Base-by-base conservation (phyloP, 768 basidiomycete species). In the Pleurotus cornucopiae region DNA sequence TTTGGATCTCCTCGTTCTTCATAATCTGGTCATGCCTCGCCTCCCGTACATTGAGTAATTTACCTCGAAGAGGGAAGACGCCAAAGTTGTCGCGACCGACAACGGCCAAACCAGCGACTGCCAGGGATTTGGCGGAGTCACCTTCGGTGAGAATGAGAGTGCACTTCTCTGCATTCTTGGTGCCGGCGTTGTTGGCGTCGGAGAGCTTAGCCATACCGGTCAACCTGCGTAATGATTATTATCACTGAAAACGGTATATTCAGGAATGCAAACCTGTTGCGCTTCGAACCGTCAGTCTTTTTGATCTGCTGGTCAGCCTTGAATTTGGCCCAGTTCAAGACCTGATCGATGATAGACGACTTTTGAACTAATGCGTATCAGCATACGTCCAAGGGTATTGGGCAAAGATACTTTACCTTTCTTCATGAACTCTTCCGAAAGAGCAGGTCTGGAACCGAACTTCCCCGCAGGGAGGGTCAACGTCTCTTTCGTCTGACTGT, bases 131-230 rank as follows among this genome's bases (percentile, higher is more conserved):
- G 77, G 97, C 97, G 20, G 97, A 98, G 73, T 98, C 96, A 78
- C 97, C 97, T 82, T 99, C 97, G 0, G 97, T 98, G 3, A 99
- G 76, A 57, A 99, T 99, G 54, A 99, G 82, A 1, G 97, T 98
- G 64, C 97, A 98, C 45, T 87, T 78, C 46, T 81, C 79, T 5
- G 84, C 94, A 43, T 85, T 75, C 63, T 77, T 86, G 5, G 91
- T 91, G 6, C 97, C 97, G 1, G 97, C 97, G 63, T 94, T 95
- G 76, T 99, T 98, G 46, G 97, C 97, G 64, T 99, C 97, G 21
- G 94, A 85, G 13, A 99, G 83, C 68, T 98, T 98, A 43, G 91
- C 83, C 68, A 98, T 76, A 43, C 97, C 97, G 3, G 89, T 82
- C 52, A 99, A 80, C 55, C 97, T 97, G 57, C 20, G 7, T 9